Percentiles rank a stretch among this genome's conserved stretches.
Conservation (phyloP, 2,329 filamentous ascomycete species). For the Ascochyta rabiei region DNA sequence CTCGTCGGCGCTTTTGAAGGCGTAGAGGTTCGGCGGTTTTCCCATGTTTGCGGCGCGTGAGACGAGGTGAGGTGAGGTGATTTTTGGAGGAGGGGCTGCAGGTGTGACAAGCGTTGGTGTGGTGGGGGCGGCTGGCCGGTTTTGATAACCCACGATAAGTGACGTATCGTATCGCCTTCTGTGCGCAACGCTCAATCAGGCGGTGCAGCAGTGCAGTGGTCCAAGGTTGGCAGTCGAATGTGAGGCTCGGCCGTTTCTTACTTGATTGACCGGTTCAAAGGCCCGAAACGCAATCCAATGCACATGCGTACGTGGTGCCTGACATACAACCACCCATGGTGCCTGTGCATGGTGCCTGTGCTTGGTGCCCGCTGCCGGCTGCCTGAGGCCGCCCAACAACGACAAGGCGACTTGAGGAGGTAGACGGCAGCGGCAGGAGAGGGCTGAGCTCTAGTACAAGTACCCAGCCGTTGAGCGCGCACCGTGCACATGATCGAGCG, state of each 20-base stretch:
- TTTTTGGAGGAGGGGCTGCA: constrained; percentile 9
- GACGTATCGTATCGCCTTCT: constrained; percentile 18
- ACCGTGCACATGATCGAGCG: constrained; percentile 17
- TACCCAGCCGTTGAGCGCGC: constrained; percentile 9
- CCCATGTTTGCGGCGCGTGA: constrained; percentile 39
- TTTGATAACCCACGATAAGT: constrained; percentile 16
- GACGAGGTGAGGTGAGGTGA: constrained; percentile 2
- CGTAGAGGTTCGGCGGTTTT: constrained; percentile 70
- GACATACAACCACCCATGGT: background rate
- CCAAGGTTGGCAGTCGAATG: background rate
- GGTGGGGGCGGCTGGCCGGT: constrained; percentile 1
- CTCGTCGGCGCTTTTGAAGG: constrained; percentile 71
- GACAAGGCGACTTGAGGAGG: constrained; percentile 3
- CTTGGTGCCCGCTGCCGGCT: background rate
- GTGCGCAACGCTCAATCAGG: constrained; percentile 6
- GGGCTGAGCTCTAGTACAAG: constrained; percentile 14
- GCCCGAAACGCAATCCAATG: constrained; percentile 1
- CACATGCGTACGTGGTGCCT: background rate
- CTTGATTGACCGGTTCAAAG: constrained; percentile 3
- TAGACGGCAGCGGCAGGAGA: background rate
- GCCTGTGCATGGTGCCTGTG: constrained; percentile 1
- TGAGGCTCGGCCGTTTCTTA: background rate
- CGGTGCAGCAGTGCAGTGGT: background rate
- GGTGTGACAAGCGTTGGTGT: constrained; percentile 11
- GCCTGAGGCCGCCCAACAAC: constrained; percentile 9